Evolutionary conservation across 2,329 filamentous ascomycete genomes (phyloP).

Genomic region (Nemania sp.): DNA sequence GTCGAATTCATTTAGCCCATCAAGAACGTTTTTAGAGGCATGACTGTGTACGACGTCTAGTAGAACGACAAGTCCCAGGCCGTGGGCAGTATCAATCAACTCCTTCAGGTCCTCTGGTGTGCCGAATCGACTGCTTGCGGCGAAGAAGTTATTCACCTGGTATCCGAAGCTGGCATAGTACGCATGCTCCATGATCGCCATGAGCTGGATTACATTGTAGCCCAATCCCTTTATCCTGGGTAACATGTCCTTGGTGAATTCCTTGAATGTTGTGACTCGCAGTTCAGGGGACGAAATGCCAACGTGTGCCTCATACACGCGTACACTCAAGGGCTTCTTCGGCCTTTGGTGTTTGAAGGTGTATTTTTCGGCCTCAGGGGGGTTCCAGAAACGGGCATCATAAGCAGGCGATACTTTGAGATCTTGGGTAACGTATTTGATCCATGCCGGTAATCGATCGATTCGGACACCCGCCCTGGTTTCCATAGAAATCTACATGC

Average conservation of each 20-base stretch:
- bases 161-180: slow-evolving; percentile 99
- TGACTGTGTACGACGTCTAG: slow-evolving; percentile 98
- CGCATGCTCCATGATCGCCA: slow-evolving; percentile 99
- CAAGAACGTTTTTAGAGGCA: slow-evolving; percentile 95
- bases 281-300: slow-evolving; percentile 94
- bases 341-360: slow-evolving; percentile 86
- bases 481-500: slow-evolving; percentile 80
- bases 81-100: slow-evolving; percentile 93
- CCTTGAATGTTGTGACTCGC: slow-evolving; percentile 92
- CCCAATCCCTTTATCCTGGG: slow-evolving; percentile 90
- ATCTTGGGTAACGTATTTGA: slow-evolving; percentile 96
- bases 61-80: slow-evolving; percentile 88
- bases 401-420: slow-evolving; percentile 89
- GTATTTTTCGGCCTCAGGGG: slow-evolving; percentile 80
- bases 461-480: slow-evolving; percentile 82
- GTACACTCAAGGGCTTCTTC: slow-evolving; percentile 84
- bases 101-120: slow-evolving; percentile 95
- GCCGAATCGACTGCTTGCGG: slow-evolving; percentile 94
- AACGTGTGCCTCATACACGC: slow-evolving; percentile 98
- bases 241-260: slow-evolving; percentile 93
- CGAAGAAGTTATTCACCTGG: slow-evolving; percentile 99
- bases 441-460: slow-evolving; percentile 95
- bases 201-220: slow-evolving; percentile 97
- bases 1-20: slow-evolving; percentile 96
- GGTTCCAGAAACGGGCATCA: slow-evolving; percentile 98